These are phyloP conservation scores for Calonectria pteridis DNA, from an alignment of 2,329 filamentous ascomycete genomes.

Conservation along the genomic window DNA sequence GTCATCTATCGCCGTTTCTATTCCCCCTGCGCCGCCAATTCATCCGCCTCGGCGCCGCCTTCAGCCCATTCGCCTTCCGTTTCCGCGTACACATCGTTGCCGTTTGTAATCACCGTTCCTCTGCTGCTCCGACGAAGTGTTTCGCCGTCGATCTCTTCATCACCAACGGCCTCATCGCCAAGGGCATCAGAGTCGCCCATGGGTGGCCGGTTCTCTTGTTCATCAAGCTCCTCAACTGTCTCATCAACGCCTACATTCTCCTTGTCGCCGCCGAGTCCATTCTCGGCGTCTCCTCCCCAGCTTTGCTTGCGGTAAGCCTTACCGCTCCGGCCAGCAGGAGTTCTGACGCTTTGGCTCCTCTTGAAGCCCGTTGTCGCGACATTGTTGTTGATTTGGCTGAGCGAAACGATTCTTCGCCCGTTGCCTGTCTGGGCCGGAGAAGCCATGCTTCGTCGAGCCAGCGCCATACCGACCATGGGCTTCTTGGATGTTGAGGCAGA, in stretches of 20 bases:
- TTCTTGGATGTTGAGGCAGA: slow-evolving; percentile 42
- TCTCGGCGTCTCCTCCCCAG: slow-evolving; percentile 69
- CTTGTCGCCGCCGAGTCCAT: slow-evolving; percentile 68
- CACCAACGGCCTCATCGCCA: slow-evolving; percentile 40
- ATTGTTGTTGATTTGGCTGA: slow-evolving; percentile 90
- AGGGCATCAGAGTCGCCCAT: slow-evolving; percentile 36
- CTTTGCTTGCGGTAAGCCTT: slow-evolving; percentile 74
- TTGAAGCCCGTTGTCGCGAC: slow-evolving; percentile 74
- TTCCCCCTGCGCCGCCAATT: slow-evolving; percentile 52
- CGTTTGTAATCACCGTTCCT: slow-evolving; percentile 60
- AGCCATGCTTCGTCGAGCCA: slow-evolving; percentile 64
- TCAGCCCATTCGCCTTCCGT: slow-evolving; percentile 63
- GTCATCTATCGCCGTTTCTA: slow-evolving; percentile 25
- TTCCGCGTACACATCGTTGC: slow-evolving; percentile 53
- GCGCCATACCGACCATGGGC: slow-evolving; percentile 65
- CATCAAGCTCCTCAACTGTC: slow-evolving; percentile 68
- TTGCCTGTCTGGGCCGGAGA: slow-evolving; percentile 64
- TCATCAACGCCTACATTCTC: slow-evolving; percentile 75
- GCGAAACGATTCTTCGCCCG: slow-evolving; percentile 85
- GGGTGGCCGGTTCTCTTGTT: slow-evolving; percentile 43
- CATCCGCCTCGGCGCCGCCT: slow-evolving; percentile 52
- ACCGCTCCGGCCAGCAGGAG: slow-evolving; percentile 55
- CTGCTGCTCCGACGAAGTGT: slow-evolving; percentile 63
- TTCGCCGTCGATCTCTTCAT: slow-evolving; percentile 62
- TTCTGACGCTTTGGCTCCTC: slow-evolving; percentile 83